phyloP scores from a whole-genome alignment of 1,284 basidiomycete genomes.

The Amylostereum chailletii region DNA sequence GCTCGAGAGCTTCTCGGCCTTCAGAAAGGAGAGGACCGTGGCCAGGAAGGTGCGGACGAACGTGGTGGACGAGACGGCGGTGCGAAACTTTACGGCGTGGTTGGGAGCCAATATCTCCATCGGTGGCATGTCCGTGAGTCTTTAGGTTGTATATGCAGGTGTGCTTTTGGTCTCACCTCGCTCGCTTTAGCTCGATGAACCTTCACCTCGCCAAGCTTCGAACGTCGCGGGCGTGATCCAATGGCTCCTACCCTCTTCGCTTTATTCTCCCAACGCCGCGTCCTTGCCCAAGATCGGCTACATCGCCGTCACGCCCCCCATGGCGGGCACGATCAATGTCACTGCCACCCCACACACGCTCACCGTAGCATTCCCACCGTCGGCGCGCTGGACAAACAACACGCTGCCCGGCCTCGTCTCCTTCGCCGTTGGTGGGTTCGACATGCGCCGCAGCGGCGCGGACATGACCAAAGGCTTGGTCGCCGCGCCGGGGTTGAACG shows the following conservation, averaged over 20 bases:
- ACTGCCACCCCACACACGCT: conserved; percentile 1
- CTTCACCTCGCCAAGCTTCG: conserved; percentile 3
- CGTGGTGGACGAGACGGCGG: conserved; percentile 1
- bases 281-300: conserved; percentile 4
- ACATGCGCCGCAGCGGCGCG: not conserved
- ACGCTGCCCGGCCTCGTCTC: not conserved
- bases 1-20: conserved; percentile 1
- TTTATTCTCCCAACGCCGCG: not conserved
- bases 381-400: not conserved
- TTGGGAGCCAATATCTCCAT: conserved; percentile 1
- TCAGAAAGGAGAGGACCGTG: not conserved
- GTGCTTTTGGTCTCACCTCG: not conserved
- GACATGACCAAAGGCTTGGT: conserved; percentile 4
- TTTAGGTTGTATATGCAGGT: not conserved
- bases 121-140: conserved; percentile 3
- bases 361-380: conserved; percentile 2
- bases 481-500: conserved; percentile 4
- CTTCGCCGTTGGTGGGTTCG: conserved; percentile 5
- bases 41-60: conserved; percentile 3
- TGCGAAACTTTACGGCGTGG: conserved; percentile 7
- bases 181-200: conserved; percentile 4
- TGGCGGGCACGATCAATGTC: conserved; percentile 1
- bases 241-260: conserved; percentile 3
- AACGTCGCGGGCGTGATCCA: conserved; percentile 4
- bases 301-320: conserved; percentile 4